These are phyloP conservation scores for Berberis vulgaris DNA, from an alignment of 164 flowering plant species.

Conservation along the genomic window DNA sequence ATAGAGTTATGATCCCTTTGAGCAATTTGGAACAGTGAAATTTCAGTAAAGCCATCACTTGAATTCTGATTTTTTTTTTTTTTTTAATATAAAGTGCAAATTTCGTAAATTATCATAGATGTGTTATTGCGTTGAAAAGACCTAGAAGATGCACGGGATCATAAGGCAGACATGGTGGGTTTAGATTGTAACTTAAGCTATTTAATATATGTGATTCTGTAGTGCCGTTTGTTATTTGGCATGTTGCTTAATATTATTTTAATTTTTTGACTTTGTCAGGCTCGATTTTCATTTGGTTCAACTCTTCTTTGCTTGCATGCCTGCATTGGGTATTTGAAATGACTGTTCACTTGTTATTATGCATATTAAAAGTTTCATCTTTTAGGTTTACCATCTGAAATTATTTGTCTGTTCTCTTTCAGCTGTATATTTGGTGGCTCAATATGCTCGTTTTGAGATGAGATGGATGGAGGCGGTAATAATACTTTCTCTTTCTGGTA, in stretches of 20 bases:
- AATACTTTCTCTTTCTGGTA: conserved; percentile 8
- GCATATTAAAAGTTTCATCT: not conserved
- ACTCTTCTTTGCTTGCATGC: conserved; percentile 80
- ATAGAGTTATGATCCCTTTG: no score
- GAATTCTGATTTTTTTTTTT: no score
- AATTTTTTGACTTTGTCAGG: conserved; percentile 37
- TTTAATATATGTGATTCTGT: not conserved
- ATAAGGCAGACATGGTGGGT: not conserved
- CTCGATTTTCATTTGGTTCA: conserved; percentile 87
- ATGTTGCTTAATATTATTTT: not conserved
- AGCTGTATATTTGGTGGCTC: conserved; percentile 91
- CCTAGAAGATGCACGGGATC: not conserved
- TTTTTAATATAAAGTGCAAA: no score
- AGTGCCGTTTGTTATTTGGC: not conserved
- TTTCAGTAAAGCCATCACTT: no score
- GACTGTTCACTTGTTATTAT: not conserved
- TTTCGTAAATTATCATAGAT: not conserved
- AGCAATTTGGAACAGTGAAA: no score
- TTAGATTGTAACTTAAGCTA: no score
- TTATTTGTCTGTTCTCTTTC: conserved; percentile 20
- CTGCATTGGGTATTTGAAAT: conserved; percentile 66
- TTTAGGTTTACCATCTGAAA: conserved; percentile 13
- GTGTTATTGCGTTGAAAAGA: not conserved
- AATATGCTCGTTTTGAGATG: conserved; percentile 80
- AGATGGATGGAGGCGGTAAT: conserved; percentile 80